Percentiles rank a stretch among this genome's conserved stretches.
Conservation (phyloP, 73 alveolate genomes). For the Symbiodinium pilosum region DNA sequence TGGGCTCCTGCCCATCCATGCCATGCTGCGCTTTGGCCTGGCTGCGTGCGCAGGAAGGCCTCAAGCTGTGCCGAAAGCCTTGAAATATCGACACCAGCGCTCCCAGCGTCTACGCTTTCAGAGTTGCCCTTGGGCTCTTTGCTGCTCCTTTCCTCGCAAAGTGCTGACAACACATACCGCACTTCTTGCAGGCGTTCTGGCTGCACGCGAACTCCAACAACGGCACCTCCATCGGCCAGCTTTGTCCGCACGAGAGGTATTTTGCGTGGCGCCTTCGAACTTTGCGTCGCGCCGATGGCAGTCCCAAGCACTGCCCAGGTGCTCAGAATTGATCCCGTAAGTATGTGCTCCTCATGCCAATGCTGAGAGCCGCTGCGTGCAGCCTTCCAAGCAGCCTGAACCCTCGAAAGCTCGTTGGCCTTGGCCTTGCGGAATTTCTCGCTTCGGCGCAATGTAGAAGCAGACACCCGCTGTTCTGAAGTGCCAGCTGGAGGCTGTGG, state of each 20-base stretch:
- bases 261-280: slow-evolving; percentile 26
- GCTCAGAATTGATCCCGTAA: slow-evolving; percentile 63
- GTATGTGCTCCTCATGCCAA: slow-evolving; percentile 87
- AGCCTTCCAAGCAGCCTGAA: slow-evolving; percentile 23
- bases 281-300: slow-evolving; percentile 42
- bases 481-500: slow-evolving; percentile 81
- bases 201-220: slow-evolving; percentile 71
- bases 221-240: slow-evolving; percentile 64
- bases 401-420: neutral
- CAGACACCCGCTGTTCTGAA: slow-evolving; percentile 25
- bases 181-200: slow-evolving; percentile 73
- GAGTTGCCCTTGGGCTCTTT: neutral
- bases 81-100: neutral
- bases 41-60: slow-evolving; percentile 84
- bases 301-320: slow-evolving; percentile 93
- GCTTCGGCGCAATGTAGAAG: slow-evolving; percentile 40
- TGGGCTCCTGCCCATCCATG: slow-evolving; percentile 81
- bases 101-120: neutral
- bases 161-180: slow-evolving; percentile 67
- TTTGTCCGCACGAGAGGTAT: slow-evolving; percentile 79
- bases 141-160: slow-evolving; percentile 36
- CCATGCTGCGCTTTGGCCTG: slow-evolving; percentile 50
- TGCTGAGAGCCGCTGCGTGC: slow-evolving; percentile 2
- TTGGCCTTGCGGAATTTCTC: slow-evolving; percentile 12
- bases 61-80: neutral